Evolutionary conservation across 192 early-diverging fungal genomes (phyloP).

Genomic region (Coemansia umbellata): DNA sequence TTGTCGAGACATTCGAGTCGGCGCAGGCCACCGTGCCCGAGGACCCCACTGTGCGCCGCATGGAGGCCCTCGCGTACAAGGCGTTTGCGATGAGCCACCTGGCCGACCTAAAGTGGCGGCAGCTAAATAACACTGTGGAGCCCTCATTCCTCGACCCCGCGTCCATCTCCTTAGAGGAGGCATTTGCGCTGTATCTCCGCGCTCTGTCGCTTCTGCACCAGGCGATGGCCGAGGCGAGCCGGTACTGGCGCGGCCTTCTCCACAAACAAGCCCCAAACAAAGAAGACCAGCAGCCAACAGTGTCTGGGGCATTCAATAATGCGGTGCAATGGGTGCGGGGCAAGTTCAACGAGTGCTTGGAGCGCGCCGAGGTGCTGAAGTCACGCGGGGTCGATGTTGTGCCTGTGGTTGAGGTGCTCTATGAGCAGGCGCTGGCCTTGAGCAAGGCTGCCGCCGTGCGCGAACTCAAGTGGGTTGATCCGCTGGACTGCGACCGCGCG

Average conservation of each 20-base stretch:
- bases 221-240: slow-evolving; percentile 55
- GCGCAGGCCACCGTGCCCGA: slow-evolving; percentile 39
- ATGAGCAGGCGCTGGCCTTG: slow-evolving; percentile 68
- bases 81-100: slow-evolving; percentile 66
- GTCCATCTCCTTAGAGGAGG: slow-evolving; percentile 56
- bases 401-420: slow-evolving; percentile 65
- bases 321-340: slow-evolving; percentile 87
- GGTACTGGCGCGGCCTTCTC: slow-evolving; percentile 29
- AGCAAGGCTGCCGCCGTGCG: slow-evolving; percentile 57
- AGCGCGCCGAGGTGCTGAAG: slow-evolving; percentile 69
- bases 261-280: not conserved
- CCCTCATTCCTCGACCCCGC: slow-evolving; percentile 30
- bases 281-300: slow-evolving; percentile 1
- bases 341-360: slow-evolving; percentile 87
- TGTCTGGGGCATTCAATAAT: slow-evolving; percentile 51
- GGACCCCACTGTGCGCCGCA: slow-evolving; percentile 55
- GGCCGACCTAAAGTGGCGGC: slow-evolving; percentile 52
- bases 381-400: slow-evolving; percentile 46
- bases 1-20: slow-evolving; percentile 48
- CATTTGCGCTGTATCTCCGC: slow-evolving; percentile 66
- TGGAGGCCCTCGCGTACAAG: slow-evolving; percentile 69
- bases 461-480: slow-evolving; percentile 61
- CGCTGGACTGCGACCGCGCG: slow-evolving; percentile 64
- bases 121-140: slow-evolving; percentile 21
- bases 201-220: slow-evolving; percentile 62